Base-by-base conservation (phyloP, 1,139 yeast genomes). In the Kodamaea ohmeri region DNA sequence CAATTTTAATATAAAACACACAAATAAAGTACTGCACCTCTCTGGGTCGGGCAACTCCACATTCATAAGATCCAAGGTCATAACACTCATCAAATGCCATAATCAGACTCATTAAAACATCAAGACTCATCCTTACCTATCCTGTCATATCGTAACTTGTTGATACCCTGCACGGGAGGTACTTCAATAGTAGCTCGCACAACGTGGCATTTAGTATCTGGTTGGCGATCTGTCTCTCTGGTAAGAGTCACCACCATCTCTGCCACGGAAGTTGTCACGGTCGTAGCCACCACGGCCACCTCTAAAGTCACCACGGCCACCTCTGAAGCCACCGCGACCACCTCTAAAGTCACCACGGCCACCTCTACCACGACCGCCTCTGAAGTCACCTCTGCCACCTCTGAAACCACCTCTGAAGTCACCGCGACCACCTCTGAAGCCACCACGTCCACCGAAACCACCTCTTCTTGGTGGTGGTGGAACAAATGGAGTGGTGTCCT, bases 401-500 rank as follows among this genome's bases (percentile, higher is more conserved):
- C 63, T 50, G 53, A 43, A 48, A 33, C 54, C 60, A 26, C 66
- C 65, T 33, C 40, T 34, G 56, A 52, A 61, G 24, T 69, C 68
- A 40, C 73, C 71, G 11, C 52, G 48, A 39, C 52, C 51, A 26
- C 54, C 55, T 40, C 53, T 41, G 49, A 42, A 47, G 31, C 48
- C 52, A 33, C 73, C 74, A 42, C 73, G 54, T 38, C 73, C 71
- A 46, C 78, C 73, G 48, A 75, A 71, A 42, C 76, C 75, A 38
- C 71, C 65, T 56, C 78, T 71, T 67, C 81, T 71, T 48, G 79
- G 70, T 46, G 78, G 74, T 39, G 82, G 78, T 50, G 87, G 83
- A 49, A 82, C 74, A 53, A 83, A 83, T 47, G 90, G 89, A 55
- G 84, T 76, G 55, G 84, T 83, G 60, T 87, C 96, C 66, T 80